Evolutionary conservation across 768 basidiomycete genomes (phyloP), one percentile per base, ranked within the genome.

Genomic region (Tylopilus vinaceipallidus): DNA sequence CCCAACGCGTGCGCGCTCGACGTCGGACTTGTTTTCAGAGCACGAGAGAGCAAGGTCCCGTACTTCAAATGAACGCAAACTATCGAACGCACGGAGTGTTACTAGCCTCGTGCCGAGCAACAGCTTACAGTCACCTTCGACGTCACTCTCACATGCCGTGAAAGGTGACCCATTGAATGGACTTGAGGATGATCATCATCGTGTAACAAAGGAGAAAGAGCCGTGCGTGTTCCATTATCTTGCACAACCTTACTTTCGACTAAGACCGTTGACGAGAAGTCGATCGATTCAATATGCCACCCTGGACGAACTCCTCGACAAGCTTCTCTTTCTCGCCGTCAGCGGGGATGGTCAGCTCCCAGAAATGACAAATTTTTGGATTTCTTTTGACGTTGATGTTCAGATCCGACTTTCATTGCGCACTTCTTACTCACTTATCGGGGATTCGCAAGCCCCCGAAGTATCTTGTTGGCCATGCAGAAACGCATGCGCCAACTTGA

Each of bases 361-460:
- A 11, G 24, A 32, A 38, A 38, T 33, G 19, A 17, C 7, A 67
- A 55, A 22, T 29, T n/a, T n/a, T n/a, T 30, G 30, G 13, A 45
- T 46, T 12, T 24, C 17, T 52, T 49, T 54, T 59, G 42, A 63
- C 23, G 6, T 35, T 27, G 47, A 26, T 47, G 42, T 51, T 9
- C 47, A 93, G 91, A 93, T 64, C 80, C 87, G 12, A 77, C 81
- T 5, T 93, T 82, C 62, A 80, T 90, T 26, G 80, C 80, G 3
- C 83, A 91, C 66, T 92, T 94, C 66, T 73, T 94, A 40, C 77
- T 92, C 33, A 90, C 88, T 8, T 92, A 89, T 62, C 85, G 91
- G 29, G 76, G 88, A 50, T 94, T 93, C 64, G 79, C 89, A 33
- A 85, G 78, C 29, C 90, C 91, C 8, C 81, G 91, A 35, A 84